Percentiles rank a stretch among this genome's conserved stretches.
These are phyloP conservation scores for Coriolopsis trogii DNA, from an alignment of 1,284 basidiomycete genomes.

Conservation along the genomic window DNA sequence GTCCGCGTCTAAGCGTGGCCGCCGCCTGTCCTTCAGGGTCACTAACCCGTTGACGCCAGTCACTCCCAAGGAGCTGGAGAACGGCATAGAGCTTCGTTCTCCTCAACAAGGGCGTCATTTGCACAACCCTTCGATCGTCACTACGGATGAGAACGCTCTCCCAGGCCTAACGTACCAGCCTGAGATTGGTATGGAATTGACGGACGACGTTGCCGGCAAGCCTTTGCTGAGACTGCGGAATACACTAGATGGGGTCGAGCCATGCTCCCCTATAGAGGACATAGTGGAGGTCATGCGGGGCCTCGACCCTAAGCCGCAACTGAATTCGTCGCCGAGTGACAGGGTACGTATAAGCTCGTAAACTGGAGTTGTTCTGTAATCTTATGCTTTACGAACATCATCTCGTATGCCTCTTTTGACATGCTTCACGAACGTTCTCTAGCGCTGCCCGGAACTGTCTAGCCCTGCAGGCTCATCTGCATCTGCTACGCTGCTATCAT, in stretches of 20 bases:
- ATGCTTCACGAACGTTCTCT: neutral
- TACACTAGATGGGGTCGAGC: too few relatives aligned
- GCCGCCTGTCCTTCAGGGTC: constrained; percentile 13
- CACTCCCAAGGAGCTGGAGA: constrained; percentile 1
- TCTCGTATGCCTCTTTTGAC: neutral
- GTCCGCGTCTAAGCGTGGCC: constrained; percentile 5
- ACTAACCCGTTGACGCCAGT: constrained; percentile 1
- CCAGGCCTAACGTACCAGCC: neutral
- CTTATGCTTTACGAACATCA: neutral
- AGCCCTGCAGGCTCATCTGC: neutral
- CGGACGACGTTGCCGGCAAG: neutral
- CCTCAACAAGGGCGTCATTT: constrained; percentile 7
- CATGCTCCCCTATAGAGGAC: constrained; percentile 12
- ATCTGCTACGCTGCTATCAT: neutral
- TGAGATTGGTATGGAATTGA: neutral
- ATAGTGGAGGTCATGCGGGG: constrained; percentile 16
- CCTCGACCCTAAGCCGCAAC: neutral
- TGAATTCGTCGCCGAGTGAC: neutral
- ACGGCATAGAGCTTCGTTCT: neutral
- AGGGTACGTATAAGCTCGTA: constrained; percentile 6
- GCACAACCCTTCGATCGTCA: constrained; percentile 10
- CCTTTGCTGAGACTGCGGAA: neutral
- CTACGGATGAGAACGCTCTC: constrained; percentile 1
- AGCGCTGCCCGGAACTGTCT: neutral
- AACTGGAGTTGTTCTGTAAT: neutral